These are phyloP conservation scores for Claviceps sp. DNA, from an alignment of 2,329 filamentous ascomycete species.

Conservation along the genomic window DNA sequence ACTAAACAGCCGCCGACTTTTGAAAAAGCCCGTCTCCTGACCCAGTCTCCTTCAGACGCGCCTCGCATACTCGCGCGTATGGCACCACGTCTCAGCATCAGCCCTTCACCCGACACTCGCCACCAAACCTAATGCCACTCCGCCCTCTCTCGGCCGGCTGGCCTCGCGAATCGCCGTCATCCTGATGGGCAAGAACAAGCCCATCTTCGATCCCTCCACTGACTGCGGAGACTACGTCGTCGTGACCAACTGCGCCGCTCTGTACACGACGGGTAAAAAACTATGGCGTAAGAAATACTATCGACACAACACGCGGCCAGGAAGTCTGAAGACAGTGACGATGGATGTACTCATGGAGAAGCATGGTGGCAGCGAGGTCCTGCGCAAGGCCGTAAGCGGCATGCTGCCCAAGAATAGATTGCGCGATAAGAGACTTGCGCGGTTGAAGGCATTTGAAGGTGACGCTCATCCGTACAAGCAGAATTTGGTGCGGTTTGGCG, in stretches of 20 bases:
- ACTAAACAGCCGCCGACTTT: not conserved
- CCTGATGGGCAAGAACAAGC: slow-evolving; percentile 98
- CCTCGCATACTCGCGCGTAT: slow-evolving; percentile 89
- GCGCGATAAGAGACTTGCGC: slow-evolving; percentile 71
- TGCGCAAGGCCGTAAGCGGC: slow-evolving; percentile 83
- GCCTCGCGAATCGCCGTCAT: slow-evolving; percentile 75
- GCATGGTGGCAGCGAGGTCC: slow-evolving; percentile 81
- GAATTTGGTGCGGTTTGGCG: slow-evolving; percentile 67
- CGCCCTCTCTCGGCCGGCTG: slow-evolving; percentile 77
- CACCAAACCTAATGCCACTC: slow-evolving; percentile 42
- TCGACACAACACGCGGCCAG: slow-evolving; percentile 81
- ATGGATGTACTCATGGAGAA: slow-evolving; percentile 95
- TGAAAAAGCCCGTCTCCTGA: not conserved
- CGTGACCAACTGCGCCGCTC: slow-evolving; percentile 73
- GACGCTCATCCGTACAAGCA: slow-evolving; percentile 78
- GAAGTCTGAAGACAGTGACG: slow-evolving; percentile 72
- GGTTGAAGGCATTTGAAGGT: slow-evolving; percentile 95
- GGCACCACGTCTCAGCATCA: slow-evolving; percentile 74
- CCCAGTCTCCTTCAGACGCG: slow-evolving; percentile 51
- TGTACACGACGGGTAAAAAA: slow-evolving; percentile 86
- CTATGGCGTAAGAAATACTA: slow-evolving; percentile 92
- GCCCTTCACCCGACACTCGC: slow-evolving; percentile 49
- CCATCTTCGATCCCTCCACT: slow-evolving; percentile 90
- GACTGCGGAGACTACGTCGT: slow-evolving; percentile 99
- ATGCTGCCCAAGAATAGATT: slow-evolving; percentile 97